Conservation (phyloP, 129 eudicot genomes). For the Flaveria sonorensis region DNA sequence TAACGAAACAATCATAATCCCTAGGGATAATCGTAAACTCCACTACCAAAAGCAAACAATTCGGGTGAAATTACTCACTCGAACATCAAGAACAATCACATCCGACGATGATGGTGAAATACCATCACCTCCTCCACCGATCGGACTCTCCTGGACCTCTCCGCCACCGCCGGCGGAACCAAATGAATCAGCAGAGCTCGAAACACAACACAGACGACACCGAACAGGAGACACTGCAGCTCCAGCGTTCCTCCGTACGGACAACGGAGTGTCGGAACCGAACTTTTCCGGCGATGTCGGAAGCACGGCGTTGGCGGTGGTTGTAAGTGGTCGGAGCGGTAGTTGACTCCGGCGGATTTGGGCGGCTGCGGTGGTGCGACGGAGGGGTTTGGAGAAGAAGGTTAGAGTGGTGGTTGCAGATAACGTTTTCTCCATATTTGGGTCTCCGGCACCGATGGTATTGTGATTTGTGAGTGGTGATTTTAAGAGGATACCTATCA, state of each 20-base stretch:
- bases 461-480: neutral
- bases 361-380: slow-evolving; percentile 28
- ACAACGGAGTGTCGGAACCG: neutral
- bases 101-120: slow-evolving; percentile 55
- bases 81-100: slow-evolving; percentile 85
- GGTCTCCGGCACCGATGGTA: too few relatives aligned
- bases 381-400: slow-evolving; percentile 28
- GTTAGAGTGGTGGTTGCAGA: slow-evolving; percentile 31
- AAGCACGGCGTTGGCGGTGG: slow-evolving; percentile 4
- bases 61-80: slow-evolving; percentile 39
- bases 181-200: slow-evolving; percentile 32
- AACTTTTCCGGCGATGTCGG: too few relatives aligned
- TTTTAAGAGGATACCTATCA: too few relatives aligned
- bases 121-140: slow-evolving; percentile 34
- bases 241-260: slow-evolving; percentile 5
- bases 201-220: slow-evolving; percentile 36
- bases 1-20: neutral
- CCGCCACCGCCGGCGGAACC: slow-evolving; percentile 22
- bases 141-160: too few relatives aligned
- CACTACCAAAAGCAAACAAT: neutral
- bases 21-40: neutral
- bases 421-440: slow-evolving; percentile 25
- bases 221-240: slow-evolving; percentile 33
- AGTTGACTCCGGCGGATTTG: slow-evolving; percentile 28
- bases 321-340: slow-evolving; percentile 25